These are phyloP conservation scores for Acanthamoeba royreba DNA, from an alignment of 208 protist genomes.

Conservation along the genomic window DNA sequence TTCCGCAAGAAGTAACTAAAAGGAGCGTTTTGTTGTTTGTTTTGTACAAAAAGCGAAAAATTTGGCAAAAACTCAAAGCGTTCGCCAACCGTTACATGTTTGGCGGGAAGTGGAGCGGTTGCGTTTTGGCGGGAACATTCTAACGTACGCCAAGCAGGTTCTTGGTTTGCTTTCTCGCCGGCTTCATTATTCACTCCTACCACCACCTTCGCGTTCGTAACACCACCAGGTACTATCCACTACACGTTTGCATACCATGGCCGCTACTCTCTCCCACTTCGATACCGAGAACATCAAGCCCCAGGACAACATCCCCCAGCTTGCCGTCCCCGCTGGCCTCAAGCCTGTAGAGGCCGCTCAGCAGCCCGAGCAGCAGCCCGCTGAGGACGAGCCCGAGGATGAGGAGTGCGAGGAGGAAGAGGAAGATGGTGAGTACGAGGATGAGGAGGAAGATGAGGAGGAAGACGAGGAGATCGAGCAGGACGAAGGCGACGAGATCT, in stretches of 20 bases:
- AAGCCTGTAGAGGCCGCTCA: neutral
- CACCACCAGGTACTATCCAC: neutral
- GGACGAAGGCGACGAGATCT: neutral
- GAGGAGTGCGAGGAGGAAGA: neutral
- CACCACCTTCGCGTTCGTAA: neutral
- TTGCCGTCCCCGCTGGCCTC: neutral
- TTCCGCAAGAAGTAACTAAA: neutral
- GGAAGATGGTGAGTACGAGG: neutral
- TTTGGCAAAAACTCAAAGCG: too few relatives aligned
- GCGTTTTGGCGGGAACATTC: too few relatives aligned
- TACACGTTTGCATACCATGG: neutral
- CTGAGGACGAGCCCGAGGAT: neutral
- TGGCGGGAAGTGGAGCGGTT: too few relatives aligned
- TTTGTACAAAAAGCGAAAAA: too few relatives aligned
- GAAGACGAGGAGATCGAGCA: neutral
- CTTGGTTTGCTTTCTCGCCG: too few relatives aligned
- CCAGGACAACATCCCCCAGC: conserved; percentile 8
- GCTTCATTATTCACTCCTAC: neutral
- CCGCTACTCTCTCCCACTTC: neutral
- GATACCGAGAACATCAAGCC: conserved; percentile 13
- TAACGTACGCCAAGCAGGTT: too few relatives aligned
- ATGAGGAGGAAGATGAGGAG: neutral
- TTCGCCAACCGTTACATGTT: too few relatives aligned
- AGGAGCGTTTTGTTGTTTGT: neutral
- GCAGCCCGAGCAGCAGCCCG: neutral